A percentile compares a stretch with the other conserved stretches of the same genome.
These are phyloP conservation scores for Phytophthora citricola DNA, from an alignment of 352 stramenopile species.

Conservation along the genomic window DNA sequence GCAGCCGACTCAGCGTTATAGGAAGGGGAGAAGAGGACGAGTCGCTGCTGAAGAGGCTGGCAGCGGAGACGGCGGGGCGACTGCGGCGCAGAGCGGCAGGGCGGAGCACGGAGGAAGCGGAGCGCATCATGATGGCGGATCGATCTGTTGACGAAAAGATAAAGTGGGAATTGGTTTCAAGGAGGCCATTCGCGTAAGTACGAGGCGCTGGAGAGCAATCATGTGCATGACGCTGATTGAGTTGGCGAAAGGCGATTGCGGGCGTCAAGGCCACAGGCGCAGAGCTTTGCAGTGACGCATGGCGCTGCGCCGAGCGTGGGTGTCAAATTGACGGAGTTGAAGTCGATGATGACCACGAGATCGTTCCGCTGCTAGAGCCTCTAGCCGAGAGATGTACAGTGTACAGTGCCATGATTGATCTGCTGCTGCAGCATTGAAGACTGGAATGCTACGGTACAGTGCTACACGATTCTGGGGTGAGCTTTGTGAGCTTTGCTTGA, in stretches of 20 bases:
- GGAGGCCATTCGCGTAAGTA: conserved; percentile 8
- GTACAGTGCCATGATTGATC: no score
- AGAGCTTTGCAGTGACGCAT: conserved; percentile 15
- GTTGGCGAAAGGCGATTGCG: neutral
- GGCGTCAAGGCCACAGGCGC: conserved; percentile 4
- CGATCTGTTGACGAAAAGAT: conserved; percentile 12
- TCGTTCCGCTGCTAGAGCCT: no score
- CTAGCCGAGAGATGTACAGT: no score
- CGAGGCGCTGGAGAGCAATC: conserved; percentile 10
- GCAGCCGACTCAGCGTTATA: conserved; percentile 64
- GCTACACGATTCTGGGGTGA: no score
- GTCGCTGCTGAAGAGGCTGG: conserved; percentile 20
- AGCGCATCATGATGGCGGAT: conserved; percentile 17
- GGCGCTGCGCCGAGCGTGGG: neutral
- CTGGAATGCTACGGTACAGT: no score
- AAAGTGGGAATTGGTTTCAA: conserved; percentile 4
- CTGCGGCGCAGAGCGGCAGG: conserved; percentile 4
- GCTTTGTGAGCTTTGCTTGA: no score
- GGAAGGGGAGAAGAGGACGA: conserved; percentile 11
- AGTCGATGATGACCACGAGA: neutral
- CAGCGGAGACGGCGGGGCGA: conserved; percentile 1
- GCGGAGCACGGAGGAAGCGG: conserved; percentile 7
- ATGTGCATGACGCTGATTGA: conserved; percentile 6
- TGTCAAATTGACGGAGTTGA: neutral
- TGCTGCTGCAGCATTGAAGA: no score